Evolutionary conservation across 208 protist genomes (phyloP), one percentile per base, ranked within the genome.

Genomic region (Trypanosoma mega): DNA sequence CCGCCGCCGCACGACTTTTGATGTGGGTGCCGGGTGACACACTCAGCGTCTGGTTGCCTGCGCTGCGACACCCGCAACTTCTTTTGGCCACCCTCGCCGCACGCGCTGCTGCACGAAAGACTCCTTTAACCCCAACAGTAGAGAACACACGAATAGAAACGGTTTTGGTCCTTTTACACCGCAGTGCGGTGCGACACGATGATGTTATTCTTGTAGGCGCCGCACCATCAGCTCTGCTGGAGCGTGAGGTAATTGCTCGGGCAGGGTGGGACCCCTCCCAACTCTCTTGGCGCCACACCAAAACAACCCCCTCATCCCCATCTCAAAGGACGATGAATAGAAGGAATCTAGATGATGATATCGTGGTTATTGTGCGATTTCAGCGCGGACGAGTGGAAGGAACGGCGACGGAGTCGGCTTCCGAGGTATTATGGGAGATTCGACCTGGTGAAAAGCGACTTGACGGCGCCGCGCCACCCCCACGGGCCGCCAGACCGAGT

Each of bases 141-240:
- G 26, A 51, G 4, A 51, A 53, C 23, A 43, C 23, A 20, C 30
- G n/a, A 27, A 61, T 70, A 23, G 46, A 62, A 37, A 57, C 80
- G 48, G 52, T 92, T 29, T 43, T 95, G 12, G 71, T 95, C 16
- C 55, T 92, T 29, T 74, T 81, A 47, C 63, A 72, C 66, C 76
- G 76, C 11, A 79, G 66, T n/a, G 76, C 73, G 33, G 73, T 94
- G 23, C 21, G 57, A 18, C 65, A 74, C 20, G 68, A 56, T 36
- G 88, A 95, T 54, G 73, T 92, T 9, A 50, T 90, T 18, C 75
- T 92, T 23, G 45, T 49, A 26, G 74, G 81, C 7, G 88, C 88
- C 3, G 48, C 45, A 7, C 76, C 81, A n/a, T 95, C 88, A 0
- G 48, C 56, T 2, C 48, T 47, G 20, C 63, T 94, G 41, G 64